Evolutionary conservation across 257 asterid genomes (phyloP), one percentile per base, ranked within the genome.

Genomic region (Nicotiana otophora): DNA sequence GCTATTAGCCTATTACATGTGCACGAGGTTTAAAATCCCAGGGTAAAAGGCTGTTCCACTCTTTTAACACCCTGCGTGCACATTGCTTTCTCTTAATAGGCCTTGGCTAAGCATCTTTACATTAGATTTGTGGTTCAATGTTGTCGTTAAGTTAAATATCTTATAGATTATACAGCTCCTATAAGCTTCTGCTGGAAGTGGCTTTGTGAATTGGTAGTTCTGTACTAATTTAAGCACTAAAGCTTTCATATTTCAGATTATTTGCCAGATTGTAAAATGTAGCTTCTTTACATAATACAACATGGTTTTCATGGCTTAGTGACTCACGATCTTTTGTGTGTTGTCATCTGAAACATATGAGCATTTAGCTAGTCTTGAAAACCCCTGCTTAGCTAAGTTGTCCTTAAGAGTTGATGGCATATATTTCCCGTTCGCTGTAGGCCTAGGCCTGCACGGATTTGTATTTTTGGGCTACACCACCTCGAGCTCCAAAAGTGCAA

Each of bases 211-310:
- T 63, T 81, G 77, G 58, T 85, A 82, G 75, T 39, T 86, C 53
- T 19, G n/a, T 82, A 62, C 68, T 83, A 42, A 23, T 57, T 62
- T n/a, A 76, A 67, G 81, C 83, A 14, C 83, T 62, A 19, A 67
- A 67, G 58, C 64, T 76, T 68, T 61, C 75, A 68, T 85, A 55
- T 81, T 30, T 81, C 14, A 33, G 63, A 85, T 57, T 81, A 81
- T 85, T 78, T 61, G 74, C 63, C 63, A 76, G 19, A 84, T 83
- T 85, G 86, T 81, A 58, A 84, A 51, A 67, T 82, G 61, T 30
- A 81, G 77, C 85, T 48, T 80, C 82, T 75, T 77, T 79, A 74
- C 81, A 79, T 81, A 81, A 81, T 80, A 70, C 67, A 67, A 19
- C 55, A 55, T 69, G 54, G 33, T 75, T 28, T 36, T 33, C 20